Base-by-base conservation (phyloP, 2,329 filamentous ascomycete species). In the Penicillium sp. region DNA sequence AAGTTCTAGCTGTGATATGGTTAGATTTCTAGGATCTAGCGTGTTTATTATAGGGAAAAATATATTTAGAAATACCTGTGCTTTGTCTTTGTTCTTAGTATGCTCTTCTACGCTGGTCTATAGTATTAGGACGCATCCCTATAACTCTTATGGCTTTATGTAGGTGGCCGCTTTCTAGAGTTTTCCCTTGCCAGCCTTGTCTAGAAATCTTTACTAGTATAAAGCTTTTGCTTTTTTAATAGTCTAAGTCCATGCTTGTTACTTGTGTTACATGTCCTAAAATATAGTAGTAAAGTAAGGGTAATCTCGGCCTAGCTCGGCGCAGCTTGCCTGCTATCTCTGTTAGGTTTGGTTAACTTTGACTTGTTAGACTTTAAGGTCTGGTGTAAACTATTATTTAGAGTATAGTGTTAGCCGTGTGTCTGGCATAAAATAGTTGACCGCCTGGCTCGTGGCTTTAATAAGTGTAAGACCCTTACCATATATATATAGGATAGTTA, bases 361-460 rank as follows among this genome's bases (percentile, higher is more conserved):
- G 7, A 45, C 48, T 29, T 70, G 65, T 57, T 73, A 58, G 8
- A 44, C 44, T 31, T 73, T 73, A 7, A 72, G 64, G 2, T 65
- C 67, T 1, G 62, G 66, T 2, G 64, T 71, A 29, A 72, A 73
- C 68, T 64, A 72, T 29, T 62, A 26, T 48, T 73, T 73, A 1
- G 66, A 64, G 59, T 73, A 73, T 52, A 59, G 62, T 7, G 47
- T 60, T 29, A 58, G 58, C 29, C 41, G 53, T 13, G 47, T 31
- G 13, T 51, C 8, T 21, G 60, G 67, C 26, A 62, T 64, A 52
- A 62, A 48, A 41, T 50, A 26, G 44, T 68, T 56, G 15, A 70
- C 47, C 5, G 56, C 62, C 13, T 41, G 2, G 13, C 31, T 64
- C 11, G 46, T 63, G 2, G 46, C 26, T 7, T 38, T 4, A 19